These are phyloP conservation scores for Nigrospora osmanthi DNA, from an alignment of 2,329 filamentous ascomycete species.

Conservation along the genomic window DNA sequence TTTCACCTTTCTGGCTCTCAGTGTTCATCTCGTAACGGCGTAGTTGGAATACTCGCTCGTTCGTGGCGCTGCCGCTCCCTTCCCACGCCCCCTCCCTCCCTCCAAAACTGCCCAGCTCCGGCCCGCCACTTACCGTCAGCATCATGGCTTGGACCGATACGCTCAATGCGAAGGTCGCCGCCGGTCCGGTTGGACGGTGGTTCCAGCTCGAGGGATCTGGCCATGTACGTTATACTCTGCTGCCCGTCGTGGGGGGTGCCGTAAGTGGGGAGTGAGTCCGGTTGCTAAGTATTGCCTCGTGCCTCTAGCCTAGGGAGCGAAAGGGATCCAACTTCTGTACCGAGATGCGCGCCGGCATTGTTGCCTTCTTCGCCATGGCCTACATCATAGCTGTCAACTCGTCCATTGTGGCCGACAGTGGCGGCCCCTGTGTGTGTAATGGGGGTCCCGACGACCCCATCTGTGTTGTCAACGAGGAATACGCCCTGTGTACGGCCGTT, in stretches of 20 bases:
- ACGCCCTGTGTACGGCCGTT: slow-evolving; percentile 53
- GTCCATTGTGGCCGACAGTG: slow-evolving; percentile 19
- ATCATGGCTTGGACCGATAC: slow-evolving; percentile 41
- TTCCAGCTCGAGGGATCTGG: slow-evolving; percentile 78
- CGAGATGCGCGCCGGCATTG: slow-evolving; percentile 74
- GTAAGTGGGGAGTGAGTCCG: too few species aligned
- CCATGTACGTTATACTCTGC: slow-evolving; percentile 52
- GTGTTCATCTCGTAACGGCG: too few species aligned
- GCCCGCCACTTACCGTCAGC: background rate
- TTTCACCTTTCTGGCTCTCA: too few species aligned
- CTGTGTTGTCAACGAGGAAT: slow-evolving; percentile 49
- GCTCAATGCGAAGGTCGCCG: slow-evolving; percentile 52
- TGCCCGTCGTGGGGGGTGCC: background rate
- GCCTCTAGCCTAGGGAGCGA: slow-evolving; percentile 54
- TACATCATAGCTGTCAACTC: slow-evolving; percentile 33
- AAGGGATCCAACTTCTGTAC: slow-evolving; percentile 74
- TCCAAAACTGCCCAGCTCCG: too few species aligned
- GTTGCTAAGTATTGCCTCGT: background rate
- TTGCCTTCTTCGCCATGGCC: slow-evolving; percentile 63
- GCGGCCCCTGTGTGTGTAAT: slow-evolving; percentile 65
- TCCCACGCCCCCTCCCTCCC: too few species aligned
- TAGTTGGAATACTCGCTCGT: too few species aligned
- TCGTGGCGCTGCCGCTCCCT: too few species aligned
- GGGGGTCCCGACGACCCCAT: slow-evolving; percentile 38
- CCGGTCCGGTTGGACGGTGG: slow-evolving; percentile 58